Percentiles rank a stretch among this genome's conserved stretches.
Evolutionary conservation across 2,329 filamentous ascomycete genomes (phyloP).

Genomic region (Arthrobotrys pseudoclavata): DNA sequence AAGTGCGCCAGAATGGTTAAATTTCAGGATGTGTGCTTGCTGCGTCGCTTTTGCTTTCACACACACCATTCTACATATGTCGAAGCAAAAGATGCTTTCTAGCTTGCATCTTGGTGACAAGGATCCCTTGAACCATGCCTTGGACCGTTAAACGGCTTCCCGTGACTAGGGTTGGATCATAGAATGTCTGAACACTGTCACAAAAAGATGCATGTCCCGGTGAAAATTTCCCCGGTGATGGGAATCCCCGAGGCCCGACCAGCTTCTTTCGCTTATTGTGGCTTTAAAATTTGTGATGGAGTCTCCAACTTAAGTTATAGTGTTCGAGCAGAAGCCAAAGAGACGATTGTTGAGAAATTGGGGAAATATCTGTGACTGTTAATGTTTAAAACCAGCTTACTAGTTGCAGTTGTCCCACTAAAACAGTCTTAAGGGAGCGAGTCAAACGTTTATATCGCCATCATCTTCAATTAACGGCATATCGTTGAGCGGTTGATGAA

Average conservation of each 20-base stretch:
- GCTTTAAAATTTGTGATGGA: slow-evolving; percentile 55
- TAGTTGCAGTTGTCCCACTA: slow-evolving; percentile 7
- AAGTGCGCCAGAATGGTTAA: slow-evolving; percentile 59
- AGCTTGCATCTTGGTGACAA: slow-evolving; percentile 43
- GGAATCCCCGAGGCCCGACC: background rate
- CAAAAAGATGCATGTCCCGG: slow-evolving; percentile 21
- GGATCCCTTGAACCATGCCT: slow-evolving; percentile 58
- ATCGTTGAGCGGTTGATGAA: slow-evolving; percentile 37
- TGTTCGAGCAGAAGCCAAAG: slow-evolving; percentile 34
- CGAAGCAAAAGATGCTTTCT: slow-evolving; percentile 44
- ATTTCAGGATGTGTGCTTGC: slow-evolving; percentile 60
- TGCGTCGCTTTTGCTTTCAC: slow-evolving; percentile 58
- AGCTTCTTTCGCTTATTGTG: slow-evolving; percentile 39
- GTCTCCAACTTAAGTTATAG: slow-evolving; percentile 31
- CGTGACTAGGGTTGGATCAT: slow-evolving; percentile 56
- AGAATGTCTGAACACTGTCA: slow-evolving; percentile 31
- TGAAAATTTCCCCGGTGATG: slow-evolving; percentile 21
- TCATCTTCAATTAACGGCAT: slow-evolving; percentile 27
- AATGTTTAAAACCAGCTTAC: slow-evolving; percentile 27
- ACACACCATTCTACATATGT: slow-evolving; percentile 23
- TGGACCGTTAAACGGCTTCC: slow-evolving; percentile 60
- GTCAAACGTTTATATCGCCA: slow-evolving; percentile 25
- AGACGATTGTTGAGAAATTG: slow-evolving; percentile 20
- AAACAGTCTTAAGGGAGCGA: slow-evolving; percentile 4
- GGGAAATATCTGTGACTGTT: slow-evolving; percentile 31